Conservation (phyloP, 1,284 basidiomycete species). For the Trichosporon sp. region DNA sequence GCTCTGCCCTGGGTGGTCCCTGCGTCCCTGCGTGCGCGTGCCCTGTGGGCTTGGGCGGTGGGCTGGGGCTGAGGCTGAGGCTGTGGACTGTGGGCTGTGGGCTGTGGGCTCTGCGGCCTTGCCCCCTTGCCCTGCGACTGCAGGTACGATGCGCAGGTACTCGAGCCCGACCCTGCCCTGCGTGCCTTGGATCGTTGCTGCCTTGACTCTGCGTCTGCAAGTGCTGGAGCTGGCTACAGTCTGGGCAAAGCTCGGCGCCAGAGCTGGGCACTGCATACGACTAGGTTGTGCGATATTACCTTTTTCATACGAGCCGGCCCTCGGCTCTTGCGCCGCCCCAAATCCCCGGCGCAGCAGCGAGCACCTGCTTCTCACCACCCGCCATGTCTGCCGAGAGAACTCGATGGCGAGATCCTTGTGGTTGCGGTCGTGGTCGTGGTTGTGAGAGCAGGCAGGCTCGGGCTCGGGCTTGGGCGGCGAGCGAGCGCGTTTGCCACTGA, state of each 20-base stretch:
- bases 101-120: background rate
- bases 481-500: too few species aligned
- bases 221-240: too few species aligned
- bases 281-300: background rate
- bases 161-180: background rate
- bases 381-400: background rate
- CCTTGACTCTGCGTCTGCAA: background rate
- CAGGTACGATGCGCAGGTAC: too few species aligned
- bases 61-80: too few species aligned
- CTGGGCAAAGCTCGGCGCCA: background rate
- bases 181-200: background rate
- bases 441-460: too few species aligned
- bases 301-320: background rate
- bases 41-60: background rate
- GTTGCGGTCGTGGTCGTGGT: too few species aligned
- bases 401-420: background rate
- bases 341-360: background rate
- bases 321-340: background rate
- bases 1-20: background rate
- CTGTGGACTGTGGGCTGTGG: too few species aligned
- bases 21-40: background rate
- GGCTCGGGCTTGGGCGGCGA: too few species aligned
- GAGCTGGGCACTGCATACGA: too few species aligned
- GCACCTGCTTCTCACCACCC: background rate
- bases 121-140: background rate